Evolutionary conservation across 495 filamentous ascomycete genomes (phyloP), one percentile per base, ranked within the genome.

Genomic region (Hypoxylon intermedium): DNA sequence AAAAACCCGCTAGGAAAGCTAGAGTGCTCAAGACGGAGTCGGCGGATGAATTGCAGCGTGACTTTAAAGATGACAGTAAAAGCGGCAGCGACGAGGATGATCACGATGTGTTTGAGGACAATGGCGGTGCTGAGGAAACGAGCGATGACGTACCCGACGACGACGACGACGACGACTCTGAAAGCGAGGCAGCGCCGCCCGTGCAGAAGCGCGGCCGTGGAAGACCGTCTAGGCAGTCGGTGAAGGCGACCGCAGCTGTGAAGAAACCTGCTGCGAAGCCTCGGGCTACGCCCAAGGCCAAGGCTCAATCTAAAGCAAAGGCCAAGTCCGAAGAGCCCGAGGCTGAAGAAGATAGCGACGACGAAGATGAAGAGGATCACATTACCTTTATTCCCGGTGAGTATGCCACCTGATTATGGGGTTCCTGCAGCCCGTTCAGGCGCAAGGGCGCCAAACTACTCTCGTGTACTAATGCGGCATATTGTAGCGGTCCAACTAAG

Each of bases 331-430:
- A 53, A 26, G 61, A 63, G 7, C 37, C 59, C 24, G 50, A 69
- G 5, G 38, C 41, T 11, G 31, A 65, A 0, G 52, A 56, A 3
- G 62, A 63, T 11, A 46, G 38, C 6, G 58, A 57, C 13, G 68
- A 72, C 4, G 59, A 66, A 3, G 67, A 75, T 12, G 74, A 75
- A 1, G 75, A 79, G 5, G 67, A 70, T 24, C 68, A 73, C 7
- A 69, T 78, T 19, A 77, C 74, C 9, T 83, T 91, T 65, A 87
- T 91, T 61, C 82, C 86, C 40, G 51, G 62, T 65, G 42, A 47
- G 60, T 13, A 41, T 3, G 12, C 7, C 1, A 19, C 12, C 5
- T 21, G 2, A 18, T 5, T 16, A 13, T 46, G 9, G n/a, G 9
- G n/a, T 20, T 16, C 1, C 12, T 19, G 13, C 2, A 37, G n/a